Conservation (phyloP, 2,329 filamentous ascomycete species). For the Venturia asperata region DNA sequence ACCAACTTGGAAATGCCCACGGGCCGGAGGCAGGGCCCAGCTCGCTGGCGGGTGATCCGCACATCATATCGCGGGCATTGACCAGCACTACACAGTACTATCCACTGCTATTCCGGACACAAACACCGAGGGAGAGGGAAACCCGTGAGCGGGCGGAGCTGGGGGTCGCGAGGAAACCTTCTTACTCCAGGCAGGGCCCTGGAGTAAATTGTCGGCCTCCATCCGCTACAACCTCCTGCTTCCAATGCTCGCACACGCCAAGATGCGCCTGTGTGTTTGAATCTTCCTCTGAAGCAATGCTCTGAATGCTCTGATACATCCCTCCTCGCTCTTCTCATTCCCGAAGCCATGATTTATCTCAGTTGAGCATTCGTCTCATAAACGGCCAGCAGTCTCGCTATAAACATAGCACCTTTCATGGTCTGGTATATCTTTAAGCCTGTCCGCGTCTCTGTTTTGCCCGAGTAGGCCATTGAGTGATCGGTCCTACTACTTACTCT, state of each 20-base stretch:
- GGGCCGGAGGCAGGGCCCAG: neutral
- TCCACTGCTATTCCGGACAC: constrained; percentile 3
- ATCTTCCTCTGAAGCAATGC: neutral
- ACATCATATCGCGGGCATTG: constrained; percentile 3
- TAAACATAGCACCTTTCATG: neutral
- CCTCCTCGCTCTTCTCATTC: neutral
- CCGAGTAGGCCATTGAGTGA: neutral
- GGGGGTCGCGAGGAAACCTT: constrained; percentile 7
- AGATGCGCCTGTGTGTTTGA: constrained; percentile 9
- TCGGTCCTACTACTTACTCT: neutral
- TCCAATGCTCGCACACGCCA: constrained; percentile 12
- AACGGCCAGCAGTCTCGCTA: neutral
- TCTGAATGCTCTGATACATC: constrained; percentile 8
- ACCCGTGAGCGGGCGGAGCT: neutral
- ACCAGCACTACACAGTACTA: constrained; percentile 8
- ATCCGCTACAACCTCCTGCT: constrained; percentile 13
- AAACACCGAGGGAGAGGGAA: neutral
- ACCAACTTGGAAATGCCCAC: neutral
- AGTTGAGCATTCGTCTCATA: neutral
- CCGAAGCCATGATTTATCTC: neutral
- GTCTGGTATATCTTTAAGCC: neutral
- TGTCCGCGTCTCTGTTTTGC: neutral
- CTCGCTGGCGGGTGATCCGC: constrained; percentile 6
- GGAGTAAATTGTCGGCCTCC: neutral
- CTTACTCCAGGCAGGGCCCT: constrained; percentile 16